Percentiles rank a stretch among this genome's conserved stretches.
Evolutionary conservation across 2,329 filamentous ascomycete genomes (phyloP).

Genomic region (Juglanconis sp.): DNA sequence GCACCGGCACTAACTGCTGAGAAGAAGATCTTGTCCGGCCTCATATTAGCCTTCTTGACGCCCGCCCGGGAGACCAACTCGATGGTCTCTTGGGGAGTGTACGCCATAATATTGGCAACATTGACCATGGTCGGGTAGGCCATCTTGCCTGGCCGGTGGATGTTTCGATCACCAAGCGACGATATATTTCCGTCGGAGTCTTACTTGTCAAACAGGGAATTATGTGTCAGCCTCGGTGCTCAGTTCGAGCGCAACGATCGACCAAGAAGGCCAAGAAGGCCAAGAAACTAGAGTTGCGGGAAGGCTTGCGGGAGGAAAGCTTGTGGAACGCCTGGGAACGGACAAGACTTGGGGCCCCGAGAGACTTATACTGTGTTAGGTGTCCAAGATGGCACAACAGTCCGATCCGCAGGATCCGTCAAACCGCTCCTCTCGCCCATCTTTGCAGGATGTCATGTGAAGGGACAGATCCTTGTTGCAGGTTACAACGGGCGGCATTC

Average conservation of each 20-base stretch:
- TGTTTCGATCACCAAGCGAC: neutral
- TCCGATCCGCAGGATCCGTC: neutral
- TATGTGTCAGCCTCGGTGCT: neutral
- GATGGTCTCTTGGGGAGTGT: slow-evolving; percentile 46
- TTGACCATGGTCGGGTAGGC: slow-evolving; percentile 4
- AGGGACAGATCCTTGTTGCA: neutral
- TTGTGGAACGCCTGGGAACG: neutral
- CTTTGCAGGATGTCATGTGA: neutral
- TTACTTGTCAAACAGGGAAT: neutral
- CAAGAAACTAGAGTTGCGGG: neutral
- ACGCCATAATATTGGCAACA: slow-evolving; percentile 28
- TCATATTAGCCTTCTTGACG: slow-evolving; percentile 48
- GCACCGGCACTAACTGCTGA: slow-evolving; percentile 49
- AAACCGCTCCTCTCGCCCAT: neutral
- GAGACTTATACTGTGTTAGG: neutral
- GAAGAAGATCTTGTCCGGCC: slow-evolving; percentile 50
- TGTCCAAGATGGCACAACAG: too few relatives aligned
- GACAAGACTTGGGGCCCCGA: neutral
- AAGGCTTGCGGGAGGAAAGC: neutral
- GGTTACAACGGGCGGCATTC: neutral
- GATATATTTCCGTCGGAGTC: neutral
- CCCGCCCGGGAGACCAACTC: slow-evolving; percentile 50
- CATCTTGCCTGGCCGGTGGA: neutral
- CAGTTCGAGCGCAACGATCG: neutral
- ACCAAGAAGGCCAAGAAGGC: neutral